Evolutionary conservation across 371 early-diverging fungal genomes (phyloP).

Genomic region (Mortierella sp.): DNA sequence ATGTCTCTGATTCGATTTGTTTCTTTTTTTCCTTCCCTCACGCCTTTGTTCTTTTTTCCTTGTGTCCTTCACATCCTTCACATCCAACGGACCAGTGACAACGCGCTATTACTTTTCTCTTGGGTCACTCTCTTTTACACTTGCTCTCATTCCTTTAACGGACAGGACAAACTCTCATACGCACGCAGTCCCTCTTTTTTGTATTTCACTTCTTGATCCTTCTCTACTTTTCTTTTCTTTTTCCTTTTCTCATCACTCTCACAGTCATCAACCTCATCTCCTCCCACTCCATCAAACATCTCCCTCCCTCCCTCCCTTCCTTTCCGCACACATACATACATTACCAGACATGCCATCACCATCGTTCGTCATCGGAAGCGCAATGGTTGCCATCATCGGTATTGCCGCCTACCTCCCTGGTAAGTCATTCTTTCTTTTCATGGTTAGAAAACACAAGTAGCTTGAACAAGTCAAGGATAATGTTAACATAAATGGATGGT

Average conservation of each 20-base stretch:
- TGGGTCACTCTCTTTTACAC: not conserved
- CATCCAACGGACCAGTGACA: not conserved
- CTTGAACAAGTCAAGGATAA: no score
- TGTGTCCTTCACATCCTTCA: no score
- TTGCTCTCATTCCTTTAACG: not conserved
- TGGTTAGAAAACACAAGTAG: not conserved
- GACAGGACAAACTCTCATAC: not conserved
- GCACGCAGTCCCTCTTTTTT: not conserved
- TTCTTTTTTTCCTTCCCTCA: not conserved
- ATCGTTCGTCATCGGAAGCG: constrained; percentile 29
- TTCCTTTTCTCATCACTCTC: not conserved
- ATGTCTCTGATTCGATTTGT: not conserved
- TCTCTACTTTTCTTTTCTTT: not conserved
- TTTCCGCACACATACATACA: not conserved
- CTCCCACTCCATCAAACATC: not conserved
- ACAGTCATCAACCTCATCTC: not conserved
- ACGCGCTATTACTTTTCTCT: not conserved
- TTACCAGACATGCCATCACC: constrained; percentile 39
- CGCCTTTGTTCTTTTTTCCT: not conserved
- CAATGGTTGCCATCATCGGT: constrained; percentile 37
- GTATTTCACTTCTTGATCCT: not conserved
- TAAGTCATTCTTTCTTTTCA: constrained; percentile 20
- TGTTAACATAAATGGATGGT: not conserved
- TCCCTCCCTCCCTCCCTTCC: not conserved
- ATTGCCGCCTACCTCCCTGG: constrained; percentile 52